Conservation (phyloP, 2,329 filamentous ascomycete genomes). For the Alternaria hordeiaustralica region DNA sequence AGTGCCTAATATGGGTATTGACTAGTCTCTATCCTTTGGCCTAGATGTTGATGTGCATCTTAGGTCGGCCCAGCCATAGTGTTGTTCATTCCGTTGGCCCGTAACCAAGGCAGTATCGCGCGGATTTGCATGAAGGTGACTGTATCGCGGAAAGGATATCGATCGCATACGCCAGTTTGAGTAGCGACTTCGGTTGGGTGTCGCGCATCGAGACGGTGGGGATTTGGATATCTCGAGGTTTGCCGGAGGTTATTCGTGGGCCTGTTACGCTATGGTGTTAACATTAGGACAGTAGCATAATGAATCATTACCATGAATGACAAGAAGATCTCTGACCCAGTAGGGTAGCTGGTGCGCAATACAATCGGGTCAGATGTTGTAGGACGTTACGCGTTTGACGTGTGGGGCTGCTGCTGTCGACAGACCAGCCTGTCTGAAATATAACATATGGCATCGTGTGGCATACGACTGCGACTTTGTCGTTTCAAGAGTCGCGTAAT, state of each 20-base stretch:
- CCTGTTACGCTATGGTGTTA: background rate
- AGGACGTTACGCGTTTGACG: background rate
- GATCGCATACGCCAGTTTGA: background rate
- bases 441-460: background rate
- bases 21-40: background rate
- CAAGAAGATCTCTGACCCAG: background rate
- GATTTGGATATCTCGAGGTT: background rate
- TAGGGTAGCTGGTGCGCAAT: background rate
- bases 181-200: background rate
- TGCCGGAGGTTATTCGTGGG: background rate
- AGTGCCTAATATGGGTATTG: background rate
- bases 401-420: background rate
- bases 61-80: background rate
- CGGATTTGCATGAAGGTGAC: background rate
- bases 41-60: background rate
- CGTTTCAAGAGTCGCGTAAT: background rate
- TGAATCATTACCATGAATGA: background rate
- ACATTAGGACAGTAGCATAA: background rate
- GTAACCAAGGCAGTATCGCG: background rate
- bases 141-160: background rate
- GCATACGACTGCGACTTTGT: background rate
- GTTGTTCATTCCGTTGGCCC: background rate
- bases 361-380: background rate
- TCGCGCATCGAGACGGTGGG: background rate
- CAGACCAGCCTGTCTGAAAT: background rate